These are phyloP conservation scores for Scheffersomyces insectosa DNA, from an alignment of 1,139 yeast genomes.

Conservation along the genomic window DNA sequence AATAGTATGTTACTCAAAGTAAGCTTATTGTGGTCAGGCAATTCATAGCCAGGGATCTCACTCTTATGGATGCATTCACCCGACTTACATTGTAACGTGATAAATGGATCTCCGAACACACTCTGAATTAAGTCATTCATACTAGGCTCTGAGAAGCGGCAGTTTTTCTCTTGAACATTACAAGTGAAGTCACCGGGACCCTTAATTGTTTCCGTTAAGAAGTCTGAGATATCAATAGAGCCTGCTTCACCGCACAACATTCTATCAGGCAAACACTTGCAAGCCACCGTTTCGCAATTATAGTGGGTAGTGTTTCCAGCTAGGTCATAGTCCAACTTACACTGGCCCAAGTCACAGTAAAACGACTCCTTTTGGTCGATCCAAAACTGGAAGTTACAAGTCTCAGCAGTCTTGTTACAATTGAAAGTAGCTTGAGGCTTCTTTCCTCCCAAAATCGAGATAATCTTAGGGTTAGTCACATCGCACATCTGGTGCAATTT, in stretches of 20 bases:
- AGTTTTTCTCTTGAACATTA: conserved; percentile 57
- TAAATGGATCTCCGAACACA: conserved; percentile 91
- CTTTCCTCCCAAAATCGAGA: conserved; percentile 74
- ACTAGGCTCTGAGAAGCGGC: conserved; percentile 89
- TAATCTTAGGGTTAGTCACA: conserved; percentile 85
- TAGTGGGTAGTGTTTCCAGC: conserved; percentile 70
- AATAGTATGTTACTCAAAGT: conserved; percentile 52
- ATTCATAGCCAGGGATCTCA: conserved; percentile 85
- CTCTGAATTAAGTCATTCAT: conserved; percentile 89
- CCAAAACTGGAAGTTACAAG: conserved; percentile 95
- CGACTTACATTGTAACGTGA: conserved; percentile 74
- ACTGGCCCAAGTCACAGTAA: conserved; percentile 75
- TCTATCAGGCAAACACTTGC: conserved; percentile 87
- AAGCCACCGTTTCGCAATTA: conserved; percentile 71
- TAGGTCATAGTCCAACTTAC: conserved; percentile 69
- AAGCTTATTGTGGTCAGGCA: conserved; percentile 59
- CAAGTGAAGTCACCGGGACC: conserved; percentile 96
- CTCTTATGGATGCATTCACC: conserved; percentile 93
- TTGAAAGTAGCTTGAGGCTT: conserved; percentile 91
- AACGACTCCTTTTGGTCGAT: conserved; percentile 86
- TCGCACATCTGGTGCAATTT: conserved; percentile 89
- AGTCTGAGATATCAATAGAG: conserved; percentile 91
- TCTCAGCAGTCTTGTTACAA: conserved; percentile 66
- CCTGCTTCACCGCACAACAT: conserved; percentile 95
- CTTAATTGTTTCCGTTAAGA: conserved; percentile 79